Conservation (phyloP, 768 basidiomycete genomes). For the Kwoniella dendrophila region DNA sequence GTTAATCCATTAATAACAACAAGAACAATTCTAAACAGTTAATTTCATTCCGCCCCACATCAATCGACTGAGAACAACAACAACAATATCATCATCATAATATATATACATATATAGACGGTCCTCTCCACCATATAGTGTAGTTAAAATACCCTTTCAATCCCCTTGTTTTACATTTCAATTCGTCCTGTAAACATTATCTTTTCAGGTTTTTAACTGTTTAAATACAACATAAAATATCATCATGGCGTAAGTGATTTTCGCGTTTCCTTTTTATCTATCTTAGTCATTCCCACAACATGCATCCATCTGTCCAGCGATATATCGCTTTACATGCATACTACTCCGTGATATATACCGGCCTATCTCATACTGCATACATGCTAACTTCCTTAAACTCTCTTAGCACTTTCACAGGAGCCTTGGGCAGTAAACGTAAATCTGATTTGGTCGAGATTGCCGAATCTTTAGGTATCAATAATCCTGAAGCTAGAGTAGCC, state of each 20-base stretch:
- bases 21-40: background rate
- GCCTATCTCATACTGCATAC: background rate
- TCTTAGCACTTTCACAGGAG: conserved; percentile 27
- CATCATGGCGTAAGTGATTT: conserved; percentile 26
- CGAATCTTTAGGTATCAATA: conserved; percentile 31
- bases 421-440: conserved; percentile 39
- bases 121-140: background rate
- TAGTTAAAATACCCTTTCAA: conserved; percentile 6
- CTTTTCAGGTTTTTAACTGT: background rate
- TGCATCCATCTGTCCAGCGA: background rate
- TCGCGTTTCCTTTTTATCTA: background rate
- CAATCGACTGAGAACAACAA: background rate
- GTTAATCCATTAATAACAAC: background rate
- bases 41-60: background rate
- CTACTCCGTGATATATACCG: too few species aligned
- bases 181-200: background rate
- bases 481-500: conserved; percentile 27
- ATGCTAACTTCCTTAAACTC: background rate
- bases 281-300: background rate
- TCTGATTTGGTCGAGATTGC: conserved; percentile 47
- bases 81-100: background rate
- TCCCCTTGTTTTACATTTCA: background rate
- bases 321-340: too few species aligned
- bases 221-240: background rate
- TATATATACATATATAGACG: background rate